Conservation (phyloP, 345 rosid species). For the Euphorbia tirucalli region DNA sequence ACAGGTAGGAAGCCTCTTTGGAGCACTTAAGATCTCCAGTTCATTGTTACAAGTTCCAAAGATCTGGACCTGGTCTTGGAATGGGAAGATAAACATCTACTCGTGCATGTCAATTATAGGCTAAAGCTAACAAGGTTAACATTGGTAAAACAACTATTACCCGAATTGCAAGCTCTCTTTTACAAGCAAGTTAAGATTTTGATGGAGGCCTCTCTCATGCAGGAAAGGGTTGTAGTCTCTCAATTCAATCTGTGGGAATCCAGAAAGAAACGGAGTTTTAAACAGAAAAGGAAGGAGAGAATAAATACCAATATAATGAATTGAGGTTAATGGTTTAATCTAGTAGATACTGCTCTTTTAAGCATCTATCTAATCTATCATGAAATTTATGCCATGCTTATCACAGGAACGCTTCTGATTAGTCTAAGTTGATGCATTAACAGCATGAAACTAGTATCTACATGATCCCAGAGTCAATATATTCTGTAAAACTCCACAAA, state of each 20-base stretch:
- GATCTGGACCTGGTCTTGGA: not conserved
- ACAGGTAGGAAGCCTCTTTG: too few species aligned
- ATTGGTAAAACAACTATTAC: constrained; percentile 36
- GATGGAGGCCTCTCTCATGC: constrained; percentile 83
- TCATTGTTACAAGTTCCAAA: not conserved
- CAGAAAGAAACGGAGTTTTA: not conserved
- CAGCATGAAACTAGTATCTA: not conserved
- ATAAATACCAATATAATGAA: not conserved
- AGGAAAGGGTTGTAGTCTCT: constrained; percentile 70
- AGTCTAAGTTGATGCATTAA: not conserved
- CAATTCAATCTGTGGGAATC: constrained; percentile 52
- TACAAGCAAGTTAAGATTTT: constrained; percentile 61
- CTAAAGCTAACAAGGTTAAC: constrained; percentile 9
- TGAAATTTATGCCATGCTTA: not conserved
- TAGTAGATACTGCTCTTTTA: not conserved
- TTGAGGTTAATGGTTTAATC: not conserved
- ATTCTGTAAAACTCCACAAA: not conserved
- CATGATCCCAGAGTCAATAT: not conserved
- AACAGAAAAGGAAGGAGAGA: not conserved
- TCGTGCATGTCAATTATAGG: constrained; percentile 7
- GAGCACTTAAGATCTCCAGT: not conserved
- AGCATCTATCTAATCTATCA: not conserved
- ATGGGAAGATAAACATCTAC: not conserved
- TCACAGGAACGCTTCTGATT: not conserved
- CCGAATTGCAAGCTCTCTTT: constrained; percentile 76